These are phyloP conservation scores for Colletotrichum theobromicola DNA, from an alignment of 2,329 filamentous ascomycete species.

Conservation along the genomic window DNA sequence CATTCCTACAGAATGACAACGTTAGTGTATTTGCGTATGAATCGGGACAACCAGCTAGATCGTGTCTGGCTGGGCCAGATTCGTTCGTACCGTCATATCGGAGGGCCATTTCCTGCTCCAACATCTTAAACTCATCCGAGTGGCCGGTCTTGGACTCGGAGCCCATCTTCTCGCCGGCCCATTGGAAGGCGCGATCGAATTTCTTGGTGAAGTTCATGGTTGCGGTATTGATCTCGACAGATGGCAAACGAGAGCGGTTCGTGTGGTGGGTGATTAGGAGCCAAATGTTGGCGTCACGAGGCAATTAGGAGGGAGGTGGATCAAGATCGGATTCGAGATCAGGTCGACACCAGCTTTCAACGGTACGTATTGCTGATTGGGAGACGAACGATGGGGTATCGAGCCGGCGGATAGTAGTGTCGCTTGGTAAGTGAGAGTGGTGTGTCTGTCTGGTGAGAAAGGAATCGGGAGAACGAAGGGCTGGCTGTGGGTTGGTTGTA, in stretches of 20 bases:
- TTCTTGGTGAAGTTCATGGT: conserved; percentile 75
- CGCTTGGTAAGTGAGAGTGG: conserved; percentile 2
- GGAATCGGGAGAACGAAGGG: background rate
- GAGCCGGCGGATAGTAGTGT: background rate
- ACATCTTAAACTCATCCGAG: conserved; percentile 87
- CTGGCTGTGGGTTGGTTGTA: background rate
- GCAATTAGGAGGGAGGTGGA: background rate
- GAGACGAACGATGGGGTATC: background rate
- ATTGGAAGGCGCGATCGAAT: conserved; percentile 95
- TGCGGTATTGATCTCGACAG: background rate
- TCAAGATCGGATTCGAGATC: background rate
- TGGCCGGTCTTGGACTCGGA: conserved; percentile 85
- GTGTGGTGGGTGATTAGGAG: background rate
- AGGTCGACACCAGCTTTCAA: conserved; percentile 20
- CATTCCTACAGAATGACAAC: conserved; percentile 68
- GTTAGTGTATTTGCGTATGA: conserved; percentile 1
- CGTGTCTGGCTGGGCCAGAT: background rate
- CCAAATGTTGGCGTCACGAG: background rate
- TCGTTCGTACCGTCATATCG: conserved; percentile 85
- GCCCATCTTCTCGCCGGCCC: conserved; percentile 97
- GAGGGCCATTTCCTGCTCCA: conserved; percentile 90
- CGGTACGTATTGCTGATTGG: background rate
- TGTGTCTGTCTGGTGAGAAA: background rate
- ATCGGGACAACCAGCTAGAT: background rate
- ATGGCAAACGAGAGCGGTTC: background rate